Evolutionary conservation across 1,284 basidiomycete species (phyloP), one percentile per base, ranked within the genome.

Genomic region (Apiotrichum gamsii): DNA sequence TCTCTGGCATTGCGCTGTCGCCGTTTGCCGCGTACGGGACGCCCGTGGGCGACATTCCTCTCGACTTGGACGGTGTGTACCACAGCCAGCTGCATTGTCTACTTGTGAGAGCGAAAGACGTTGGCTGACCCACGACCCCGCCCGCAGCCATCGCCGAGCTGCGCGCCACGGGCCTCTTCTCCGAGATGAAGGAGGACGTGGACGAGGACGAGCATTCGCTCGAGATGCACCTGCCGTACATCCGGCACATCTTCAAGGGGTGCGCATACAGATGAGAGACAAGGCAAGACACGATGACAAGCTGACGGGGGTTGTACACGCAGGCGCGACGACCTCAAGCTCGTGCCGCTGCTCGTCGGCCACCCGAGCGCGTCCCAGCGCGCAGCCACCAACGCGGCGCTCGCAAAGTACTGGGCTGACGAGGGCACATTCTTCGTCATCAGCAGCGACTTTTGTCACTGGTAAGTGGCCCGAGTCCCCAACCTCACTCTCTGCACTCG

Each of bases 391-490:
- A 91, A 89, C 8, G 64, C 74, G 5, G 66, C 88, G 3, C 75
- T 99, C 0, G 87, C 87, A 0, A 84, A 86, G 0, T 94, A 89
- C 69, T 78, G 95, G 42, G 75, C 77, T 2, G 76, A 82, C 54
- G 78, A 82, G 1, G 81, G 84, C 48, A 97, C 89, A 0, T 78
- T 98, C 53, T 91, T 85, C 61, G 83, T 98, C 33, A 78, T 96
- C 45, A 96, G 91, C 3, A 89, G 86, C 52, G 95, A 99, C 71
- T 99, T 99, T 67, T 98, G 95, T 64, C 94, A 98, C 69, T 98
- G 94, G 93, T 91, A 59, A 51, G 78, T 61, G n/a, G n/a, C n/a
- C n/a, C n/a, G n/a, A n/a, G n/a, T n/a, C n/a, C n/a, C n/a, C n/a
- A n/a, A n/a, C n/a, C n/a, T n/a, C n/a, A n/a, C n/a, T n/a, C n/a